These are phyloP conservation scores for Calonectria hongkongensis DNA, from an alignment of 2,329 filamentous ascomycete genomes.

Conservation along the genomic window DNA sequence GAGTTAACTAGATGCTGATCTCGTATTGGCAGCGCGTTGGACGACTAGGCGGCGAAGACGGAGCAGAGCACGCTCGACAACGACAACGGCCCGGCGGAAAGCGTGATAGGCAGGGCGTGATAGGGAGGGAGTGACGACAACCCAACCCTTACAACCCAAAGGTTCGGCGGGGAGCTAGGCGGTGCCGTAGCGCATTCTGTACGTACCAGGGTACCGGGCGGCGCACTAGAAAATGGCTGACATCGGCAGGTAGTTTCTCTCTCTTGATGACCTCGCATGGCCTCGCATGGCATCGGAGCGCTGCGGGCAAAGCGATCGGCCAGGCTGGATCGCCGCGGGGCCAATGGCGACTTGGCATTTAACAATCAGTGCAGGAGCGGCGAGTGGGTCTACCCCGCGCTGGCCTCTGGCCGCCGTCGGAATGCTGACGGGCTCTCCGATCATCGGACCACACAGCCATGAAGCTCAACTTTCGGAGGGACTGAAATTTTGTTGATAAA, in stretches of 20 bases:
- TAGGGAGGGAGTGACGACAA: slow-evolving; percentile 7
- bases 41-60: slow-evolving; percentile 6
- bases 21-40: slow-evolving; percentile 22
- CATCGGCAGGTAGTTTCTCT: slow-evolving; percentile 7
- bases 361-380: slow-evolving; percentile 54
- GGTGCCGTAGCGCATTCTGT: background rate
- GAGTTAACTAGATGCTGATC: slow-evolving; percentile 16
- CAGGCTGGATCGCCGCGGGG: slow-evolving; percentile 41
- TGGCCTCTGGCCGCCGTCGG: slow-evolving; percentile 52
- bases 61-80: slow-evolving; percentile 23
- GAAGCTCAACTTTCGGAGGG: slow-evolving; percentile 52
- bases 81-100: slow-evolving; percentile 26
- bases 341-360: slow-evolving; percentile 54
- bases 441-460: slow-evolving; percentile 55
- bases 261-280: slow-evolving; percentile 42
- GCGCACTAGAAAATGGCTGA: slow-evolving; percentile 32
- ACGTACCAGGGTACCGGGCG: slow-evolving; percentile 29
- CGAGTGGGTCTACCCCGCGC: slow-evolving; percentile 55
- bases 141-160: slow-evolving; percentile 6
- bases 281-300: slow-evolving; percentile 50
- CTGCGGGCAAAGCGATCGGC: slow-evolving; percentile 50
- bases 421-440: slow-evolving; percentile 56
- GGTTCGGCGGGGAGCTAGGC: background rate
- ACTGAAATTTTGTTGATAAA: slow-evolving; percentile 55
- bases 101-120: slow-evolving; percentile 16